A percentile compares a stretch with the other conserved stretches of the same genome.
phyloP scores from a whole-genome alignment of 169 alveolate species.

The Plasmodium coatneyi region DNA sequence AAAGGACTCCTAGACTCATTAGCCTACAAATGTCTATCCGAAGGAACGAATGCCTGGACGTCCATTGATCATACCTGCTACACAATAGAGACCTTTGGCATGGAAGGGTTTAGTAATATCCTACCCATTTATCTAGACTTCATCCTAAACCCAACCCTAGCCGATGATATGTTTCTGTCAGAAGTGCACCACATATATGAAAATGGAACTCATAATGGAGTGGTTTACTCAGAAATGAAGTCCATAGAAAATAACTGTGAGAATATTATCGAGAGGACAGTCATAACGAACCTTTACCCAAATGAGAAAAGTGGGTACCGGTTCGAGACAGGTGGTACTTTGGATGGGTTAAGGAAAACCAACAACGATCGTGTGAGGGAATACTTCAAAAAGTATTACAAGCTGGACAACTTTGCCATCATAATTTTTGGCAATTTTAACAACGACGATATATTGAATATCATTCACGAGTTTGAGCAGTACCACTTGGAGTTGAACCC shows the following conservation, averaged over 20 bases:
- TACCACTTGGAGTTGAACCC: slow-evolving; percentile 33
- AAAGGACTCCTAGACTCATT: slow-evolving; percentile 87
- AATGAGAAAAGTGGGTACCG: slow-evolving; percentile 78
- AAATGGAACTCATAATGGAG: slow-evolving; percentile 84
- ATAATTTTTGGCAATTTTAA: slow-evolving; percentile 78
- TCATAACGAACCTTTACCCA: slow-evolving; percentile 77
- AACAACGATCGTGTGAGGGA: slow-evolving; percentile 77
- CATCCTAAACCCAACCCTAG: slow-evolving; percentile 85
- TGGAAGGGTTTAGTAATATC: slow-evolving; percentile 88
- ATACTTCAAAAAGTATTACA: slow-evolving; percentile 78
- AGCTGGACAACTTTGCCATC: slow-evolving; percentile 77
- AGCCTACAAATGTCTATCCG: slow-evolving; percentile 86
- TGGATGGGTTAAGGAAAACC: slow-evolving; percentile 80
- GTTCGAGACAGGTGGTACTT: slow-evolving; percentile 79
- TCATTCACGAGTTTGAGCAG: slow-evolving; percentile 26
- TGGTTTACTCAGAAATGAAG: slow-evolving; percentile 85
- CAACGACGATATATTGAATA: slow-evolving; percentile 37
- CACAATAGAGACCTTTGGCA: slow-evolving; percentile 89
- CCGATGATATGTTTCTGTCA: slow-evolving; percentile 84
- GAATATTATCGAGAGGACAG: slow-evolving; percentile 56
- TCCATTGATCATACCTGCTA: slow-evolving; percentile 86
- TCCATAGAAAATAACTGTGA: slow-evolving; percentile 78
- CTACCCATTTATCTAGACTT: slow-evolving; percentile 90
- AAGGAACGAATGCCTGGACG: slow-evolving; percentile 93
- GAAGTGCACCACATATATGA: slow-evolving; percentile 89